phyloP scores from a whole-genome alignment of 2,329 filamentous ascomycete genomes.

The Alternaria angustiovoidea region DNA sequence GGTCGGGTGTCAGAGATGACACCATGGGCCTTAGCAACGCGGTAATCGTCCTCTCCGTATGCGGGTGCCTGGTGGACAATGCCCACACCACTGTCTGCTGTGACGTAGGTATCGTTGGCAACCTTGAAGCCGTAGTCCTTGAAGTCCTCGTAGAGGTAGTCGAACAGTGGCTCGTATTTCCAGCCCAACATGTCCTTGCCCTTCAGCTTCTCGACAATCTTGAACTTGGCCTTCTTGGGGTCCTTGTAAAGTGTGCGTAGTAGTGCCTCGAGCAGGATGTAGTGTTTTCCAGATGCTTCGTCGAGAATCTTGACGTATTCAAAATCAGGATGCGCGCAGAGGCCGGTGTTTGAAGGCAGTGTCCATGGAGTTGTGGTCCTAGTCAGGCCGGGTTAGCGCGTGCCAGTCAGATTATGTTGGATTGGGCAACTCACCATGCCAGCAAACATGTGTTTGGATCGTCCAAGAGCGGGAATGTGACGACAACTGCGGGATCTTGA shows the following conservation, averaged over 20 bases:
- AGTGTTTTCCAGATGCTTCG: conserved; percentile 81
- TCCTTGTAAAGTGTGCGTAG: conserved; percentile 90
- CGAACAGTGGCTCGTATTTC: conserved; percentile 88
- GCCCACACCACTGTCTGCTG: conserved; percentile 87
- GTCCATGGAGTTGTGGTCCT: conserved; percentile 87
- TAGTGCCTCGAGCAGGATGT: conserved; percentile 83
- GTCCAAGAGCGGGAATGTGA: conserved; percentile 83
- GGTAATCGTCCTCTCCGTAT: conserved; percentile 96
- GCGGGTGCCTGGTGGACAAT: conserved; percentile 94
- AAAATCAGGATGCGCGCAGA: conserved; percentile 81
- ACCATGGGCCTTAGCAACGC: conserved; percentile 76
- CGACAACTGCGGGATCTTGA: conserved; percentile 87
- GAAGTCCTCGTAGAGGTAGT: conserved; percentile 90
- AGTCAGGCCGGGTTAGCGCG: conserved; percentile 14
- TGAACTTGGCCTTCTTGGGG: conserved; percentile 93
- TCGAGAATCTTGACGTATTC: conserved; percentile 90
- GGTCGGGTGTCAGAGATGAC: conserved; percentile 78
- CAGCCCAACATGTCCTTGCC: conserved; percentile 87
- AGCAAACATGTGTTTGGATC: conserved; percentile 79
- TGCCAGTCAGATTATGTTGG: neutral
- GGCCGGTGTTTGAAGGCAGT: conserved; percentile 78
- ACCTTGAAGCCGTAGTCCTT: conserved; percentile 85
- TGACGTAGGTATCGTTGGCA: conserved; percentile 85
- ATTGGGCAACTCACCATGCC: conserved; percentile 65
- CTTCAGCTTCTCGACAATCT: conserved; percentile 78